Evolutionary conservation across 345 rosid species (phyloP).

Genomic region (Kernera saxatilis): DNA sequence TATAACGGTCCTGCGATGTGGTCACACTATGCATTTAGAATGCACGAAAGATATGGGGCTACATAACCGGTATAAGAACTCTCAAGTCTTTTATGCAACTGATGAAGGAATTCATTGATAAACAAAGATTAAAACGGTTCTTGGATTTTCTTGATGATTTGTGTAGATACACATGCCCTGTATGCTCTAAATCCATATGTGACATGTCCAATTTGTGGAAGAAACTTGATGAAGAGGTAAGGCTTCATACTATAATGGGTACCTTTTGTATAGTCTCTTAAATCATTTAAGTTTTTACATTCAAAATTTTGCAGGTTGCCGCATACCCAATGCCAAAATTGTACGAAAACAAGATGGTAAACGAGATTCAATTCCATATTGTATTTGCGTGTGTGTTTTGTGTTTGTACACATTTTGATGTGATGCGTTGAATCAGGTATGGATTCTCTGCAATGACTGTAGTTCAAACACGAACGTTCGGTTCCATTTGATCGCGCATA

Average conservation of each 20-base stretch:
- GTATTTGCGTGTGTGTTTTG: neutral
- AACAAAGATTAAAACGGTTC: neutral
- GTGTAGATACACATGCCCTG: constrained; percentile 75
- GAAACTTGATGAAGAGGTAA: constrained; percentile 83
- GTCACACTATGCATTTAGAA: constrained; percentile 75
- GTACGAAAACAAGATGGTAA: constrained; percentile 66
- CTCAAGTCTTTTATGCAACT: neutral
- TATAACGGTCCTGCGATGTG: constrained; percentile 58
- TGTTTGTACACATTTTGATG: neutral
- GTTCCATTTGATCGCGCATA: constrained; percentile 70
- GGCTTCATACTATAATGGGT: neutral
- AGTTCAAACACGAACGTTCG: constrained; percentile 50
- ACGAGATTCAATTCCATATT: neutral
- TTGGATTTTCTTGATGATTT: constrained; percentile 1
- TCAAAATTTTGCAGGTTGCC: constrained; percentile 46
- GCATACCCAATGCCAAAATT: constrained; percentile 69
- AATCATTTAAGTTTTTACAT: neutral
- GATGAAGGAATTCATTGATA: neutral
- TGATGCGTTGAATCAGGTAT: constrained; percentile 37
- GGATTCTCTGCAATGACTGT: constrained; percentile 94
- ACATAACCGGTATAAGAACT: constrained; percentile 44
- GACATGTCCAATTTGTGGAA: constrained; percentile 73
- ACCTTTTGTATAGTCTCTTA: neutral
- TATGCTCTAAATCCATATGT: constrained; percentile 77
- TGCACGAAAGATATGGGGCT: constrained; percentile 63